These are phyloP conservation scores for Coemansia sp. DNA, from an alignment of 192 early-diverging fungal species.

Conservation along the genomic window DNA sequence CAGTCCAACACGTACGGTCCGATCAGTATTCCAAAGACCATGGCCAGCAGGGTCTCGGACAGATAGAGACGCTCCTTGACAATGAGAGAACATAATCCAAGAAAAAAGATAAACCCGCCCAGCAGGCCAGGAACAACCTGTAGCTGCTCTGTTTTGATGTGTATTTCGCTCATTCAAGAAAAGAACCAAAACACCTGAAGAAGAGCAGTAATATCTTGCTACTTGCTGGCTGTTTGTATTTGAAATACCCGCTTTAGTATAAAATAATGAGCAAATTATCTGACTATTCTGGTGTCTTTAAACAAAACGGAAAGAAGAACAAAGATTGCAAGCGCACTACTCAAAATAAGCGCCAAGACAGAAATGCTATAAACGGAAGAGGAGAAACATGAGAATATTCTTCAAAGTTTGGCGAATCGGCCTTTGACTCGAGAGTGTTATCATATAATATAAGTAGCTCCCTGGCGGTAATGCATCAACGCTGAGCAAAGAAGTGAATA, in stretches of 20 bases:
- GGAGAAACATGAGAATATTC: too few species aligned
- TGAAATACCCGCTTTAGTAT: not conserved
- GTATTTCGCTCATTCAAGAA: conserved; percentile 39
- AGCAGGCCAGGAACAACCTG: conserved; percentile 57
- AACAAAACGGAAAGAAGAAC: not conserved
- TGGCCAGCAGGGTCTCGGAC: conserved; percentile 80
- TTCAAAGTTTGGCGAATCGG: too few species aligned
- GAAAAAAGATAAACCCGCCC: conserved; percentile 71
- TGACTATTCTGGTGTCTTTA: not conserved
- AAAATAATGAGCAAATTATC: too few species aligned
- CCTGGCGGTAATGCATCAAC: too few species aligned
- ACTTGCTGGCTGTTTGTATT: not conserved
- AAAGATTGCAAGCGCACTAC: not conserved
- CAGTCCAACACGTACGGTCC: conserved; percentile 73
- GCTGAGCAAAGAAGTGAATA: too few species aligned
- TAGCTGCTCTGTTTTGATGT: conserved; percentile 28
- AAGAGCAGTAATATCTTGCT: not conserved
- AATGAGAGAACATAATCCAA: conserved; percentile 65
- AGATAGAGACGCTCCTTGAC: conserved; percentile 71
- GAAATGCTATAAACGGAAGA: too few species aligned
- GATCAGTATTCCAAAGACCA: conserved; percentile 79
- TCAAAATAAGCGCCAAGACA: too few species aligned
- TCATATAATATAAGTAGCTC: too few species aligned
- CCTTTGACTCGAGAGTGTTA: too few species aligned
- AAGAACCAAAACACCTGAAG: too few species aligned